Evolutionary conservation across 164 flowering plant genomes (phyloP).

Genomic region (Pachysandra terminalis): DNA sequence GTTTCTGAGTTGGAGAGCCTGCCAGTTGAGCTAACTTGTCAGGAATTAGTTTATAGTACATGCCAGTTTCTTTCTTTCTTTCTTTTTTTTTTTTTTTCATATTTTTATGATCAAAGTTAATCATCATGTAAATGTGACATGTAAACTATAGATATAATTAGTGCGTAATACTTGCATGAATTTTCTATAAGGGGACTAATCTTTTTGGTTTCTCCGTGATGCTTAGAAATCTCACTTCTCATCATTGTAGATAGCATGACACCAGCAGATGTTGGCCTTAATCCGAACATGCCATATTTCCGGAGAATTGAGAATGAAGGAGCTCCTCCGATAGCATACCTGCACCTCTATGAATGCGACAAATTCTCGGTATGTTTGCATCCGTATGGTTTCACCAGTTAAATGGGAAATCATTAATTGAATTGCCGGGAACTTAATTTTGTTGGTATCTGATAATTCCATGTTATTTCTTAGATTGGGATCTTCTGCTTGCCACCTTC

Average conservation of each 20-base stretch:
- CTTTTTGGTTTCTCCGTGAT: not conserved
- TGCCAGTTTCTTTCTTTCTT: too few species aligned
- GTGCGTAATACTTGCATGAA: too few species aligned
- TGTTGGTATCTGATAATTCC: not conserved
- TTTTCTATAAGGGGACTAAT: too few species aligned
- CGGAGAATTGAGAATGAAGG: constrained; percentile 3
- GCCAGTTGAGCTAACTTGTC: too few species aligned
- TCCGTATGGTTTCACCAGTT: not conserved
- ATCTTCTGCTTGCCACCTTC: constrained; percentile 84
- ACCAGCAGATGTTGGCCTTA: constrained; percentile 48
- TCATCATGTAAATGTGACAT: too few species aligned
- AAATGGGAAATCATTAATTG: not conserved
- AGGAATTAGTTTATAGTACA: too few species aligned
- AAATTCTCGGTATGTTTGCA: constrained; percentile 48
- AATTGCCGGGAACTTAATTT: not conserved
- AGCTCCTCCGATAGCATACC: constrained; percentile 42
- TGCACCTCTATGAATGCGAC: constrained; percentile 48
- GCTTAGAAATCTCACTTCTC: constrained; percentile 9
- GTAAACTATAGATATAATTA: too few species aligned
- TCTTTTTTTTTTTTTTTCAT: too few species aligned
- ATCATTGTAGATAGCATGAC: constrained; percentile 37
- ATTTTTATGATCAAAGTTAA: too few species aligned
- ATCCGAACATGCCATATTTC: constrained; percentile 42
- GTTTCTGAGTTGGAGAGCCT: too few species aligned
- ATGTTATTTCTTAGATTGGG: constrained; percentile 47